These are phyloP conservation scores for Physcomitrellopsis africana DNA, from an alignment of 225 moss, liverwort and hornwort species.

Conservation along the genomic window DNA sequence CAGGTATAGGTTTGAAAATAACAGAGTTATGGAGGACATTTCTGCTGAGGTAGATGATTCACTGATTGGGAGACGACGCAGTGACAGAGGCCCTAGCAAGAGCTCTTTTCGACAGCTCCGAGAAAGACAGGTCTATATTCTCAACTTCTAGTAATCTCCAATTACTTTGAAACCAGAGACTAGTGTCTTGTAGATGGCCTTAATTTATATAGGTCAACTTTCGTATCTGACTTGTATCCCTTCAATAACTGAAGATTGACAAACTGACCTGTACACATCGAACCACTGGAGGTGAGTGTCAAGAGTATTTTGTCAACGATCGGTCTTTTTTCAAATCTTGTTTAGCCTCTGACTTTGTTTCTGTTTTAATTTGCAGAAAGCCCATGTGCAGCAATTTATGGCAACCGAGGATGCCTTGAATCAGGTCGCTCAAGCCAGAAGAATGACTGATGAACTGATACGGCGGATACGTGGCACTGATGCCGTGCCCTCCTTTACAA, in stretches of 20 bases:
- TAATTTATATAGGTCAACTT: background rate
- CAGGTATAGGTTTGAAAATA: constrained; percentile 90
- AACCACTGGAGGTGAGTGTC: background rate
- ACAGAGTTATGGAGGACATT: constrained; percentile 79
- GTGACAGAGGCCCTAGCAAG: constrained; percentile 59
- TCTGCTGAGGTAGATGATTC: constrained; percentile 76
- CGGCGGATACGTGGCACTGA: constrained; percentile 74
- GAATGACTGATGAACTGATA: constrained; percentile 71
- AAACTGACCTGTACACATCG: background rate
- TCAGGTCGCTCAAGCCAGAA: constrained; percentile 78
- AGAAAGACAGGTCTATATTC: constrained; percentile 80
- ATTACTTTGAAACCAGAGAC: background rate
- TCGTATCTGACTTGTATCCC: too few relatives aligned
- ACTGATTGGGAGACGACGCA: constrained; percentile 62
- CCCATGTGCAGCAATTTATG: constrained; percentile 99
- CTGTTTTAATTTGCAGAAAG: constrained; percentile 63
- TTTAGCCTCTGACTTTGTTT: constrained; percentile 23
- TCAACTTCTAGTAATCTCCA: constrained; percentile 4
- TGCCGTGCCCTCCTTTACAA: constrained; percentile 42
- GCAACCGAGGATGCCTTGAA: constrained; percentile 94
- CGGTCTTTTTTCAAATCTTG: background rate
- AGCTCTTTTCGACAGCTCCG: constrained; percentile 86
- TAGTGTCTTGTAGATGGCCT: constrained; percentile 3
- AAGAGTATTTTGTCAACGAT: background rate
- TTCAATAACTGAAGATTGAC: background rate